These are phyloP conservation scores for Calonectria naviculata DNA, from an alignment of 2,329 filamentous ascomycete genomes.

Conservation along the genomic window DNA sequence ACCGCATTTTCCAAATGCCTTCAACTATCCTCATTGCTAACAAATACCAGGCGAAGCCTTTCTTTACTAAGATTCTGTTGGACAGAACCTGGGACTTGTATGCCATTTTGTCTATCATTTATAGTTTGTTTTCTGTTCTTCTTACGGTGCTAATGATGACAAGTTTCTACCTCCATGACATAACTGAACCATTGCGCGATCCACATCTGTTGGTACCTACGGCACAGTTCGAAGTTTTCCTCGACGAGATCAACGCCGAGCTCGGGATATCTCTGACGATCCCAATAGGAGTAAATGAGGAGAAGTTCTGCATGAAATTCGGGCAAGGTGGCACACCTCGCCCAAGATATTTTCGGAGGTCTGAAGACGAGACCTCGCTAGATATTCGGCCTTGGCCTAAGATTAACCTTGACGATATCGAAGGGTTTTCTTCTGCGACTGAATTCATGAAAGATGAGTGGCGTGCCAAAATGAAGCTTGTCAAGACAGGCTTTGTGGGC, in stretches of 20 bases:
- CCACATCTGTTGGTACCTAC: constrained; percentile 76
- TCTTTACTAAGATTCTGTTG: constrained; percentile 71
- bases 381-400: constrained; percentile 48
- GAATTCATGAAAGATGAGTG: constrained; percentile 25
- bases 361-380: constrained; percentile 52
- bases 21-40: constrained; percentile 21
- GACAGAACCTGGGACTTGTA: constrained; percentile 81
- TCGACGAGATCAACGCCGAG: constrained; percentile 72
- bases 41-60: constrained; percentile 50
- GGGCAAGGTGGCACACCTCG: constrained; percentile 67
- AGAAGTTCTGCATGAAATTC: constrained; percentile 73
- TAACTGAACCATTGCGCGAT: constrained; percentile 54
- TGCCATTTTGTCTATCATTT: constrained; percentile 45
- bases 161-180: constrained; percentile 76
- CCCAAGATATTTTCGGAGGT: constrained; percentile 75
- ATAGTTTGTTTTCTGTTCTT: too few species aligned
- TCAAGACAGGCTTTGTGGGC: constrained; percentile 28
- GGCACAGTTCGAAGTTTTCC: constrained; percentile 71
- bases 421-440: constrained; percentile 40
- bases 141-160: constrained; percentile 19
- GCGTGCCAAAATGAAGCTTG: constrained; percentile 34
- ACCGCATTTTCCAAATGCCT: neutral
- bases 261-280: constrained; percentile 67
- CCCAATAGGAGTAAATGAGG: constrained; percentile 60
- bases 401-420: constrained; percentile 49